Evolutionary conservation across 2,329 filamentous ascomycete species (phyloP).

Genomic region (Xylariaceae sp.): DNA sequence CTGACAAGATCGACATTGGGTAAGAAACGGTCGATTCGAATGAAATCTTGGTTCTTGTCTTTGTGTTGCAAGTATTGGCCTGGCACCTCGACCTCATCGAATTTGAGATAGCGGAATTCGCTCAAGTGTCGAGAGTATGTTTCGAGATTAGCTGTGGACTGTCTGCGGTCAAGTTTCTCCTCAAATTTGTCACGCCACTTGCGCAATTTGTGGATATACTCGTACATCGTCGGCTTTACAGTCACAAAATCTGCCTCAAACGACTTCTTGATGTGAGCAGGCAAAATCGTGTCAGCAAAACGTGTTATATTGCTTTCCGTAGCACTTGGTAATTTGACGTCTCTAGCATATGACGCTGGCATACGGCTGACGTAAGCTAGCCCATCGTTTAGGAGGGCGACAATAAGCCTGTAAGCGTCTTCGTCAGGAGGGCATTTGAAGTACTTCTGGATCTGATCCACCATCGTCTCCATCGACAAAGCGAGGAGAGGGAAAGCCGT

Average conservation of each 20-base stretch:
- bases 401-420: constrained; percentile 93
- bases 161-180: constrained; percentile 87
- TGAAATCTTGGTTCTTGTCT: constrained; percentile 98
- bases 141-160: constrained; percentile 71
- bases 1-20: constrained; percentile 92
- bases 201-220: constrained; percentile 95
- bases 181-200: constrained; percentile 98
- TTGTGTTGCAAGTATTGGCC: constrained; percentile 96
- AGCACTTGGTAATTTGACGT: constrained; percentile 81
- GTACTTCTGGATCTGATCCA: constrained; percentile 97
- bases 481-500: constrained; percentile 95
- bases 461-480: constrained; percentile 98
- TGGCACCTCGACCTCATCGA: constrained; percentile 96
- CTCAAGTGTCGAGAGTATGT: constrained; percentile 85
- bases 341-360: constrained; percentile 80
- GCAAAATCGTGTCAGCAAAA: constrained; percentile 94
- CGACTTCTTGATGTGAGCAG: constrained; percentile 88
- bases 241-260: constrained; percentile 97
- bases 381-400: constrained; percentile 94
- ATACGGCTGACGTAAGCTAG: constrained; percentile 87
- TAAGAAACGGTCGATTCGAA: constrained; percentile 94
- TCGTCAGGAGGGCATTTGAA: constrained; percentile 99
- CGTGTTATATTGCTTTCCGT: constrained; percentile 96
- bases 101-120: constrained; percentile 96
- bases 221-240: constrained; percentile 94